These are phyloP conservation scores for Paecilomyces sp. DNA, from an alignment of 2,329 filamentous ascomycete species.

Conservation along the genomic window DNA sequence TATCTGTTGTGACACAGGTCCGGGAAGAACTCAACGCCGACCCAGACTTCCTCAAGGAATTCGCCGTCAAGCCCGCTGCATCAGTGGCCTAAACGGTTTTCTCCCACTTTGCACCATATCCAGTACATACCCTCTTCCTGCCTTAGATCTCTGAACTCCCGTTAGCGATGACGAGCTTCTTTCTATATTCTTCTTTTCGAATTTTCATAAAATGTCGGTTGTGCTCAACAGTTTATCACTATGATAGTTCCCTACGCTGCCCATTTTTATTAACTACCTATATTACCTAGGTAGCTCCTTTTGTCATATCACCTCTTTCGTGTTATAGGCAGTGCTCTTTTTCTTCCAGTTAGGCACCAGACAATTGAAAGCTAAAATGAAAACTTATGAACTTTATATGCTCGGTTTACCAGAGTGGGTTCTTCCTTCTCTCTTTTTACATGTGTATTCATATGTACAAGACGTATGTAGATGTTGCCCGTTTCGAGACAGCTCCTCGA, in stretches of 20 bases:
- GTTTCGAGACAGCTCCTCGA: neutral
- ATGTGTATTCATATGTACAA: neutral
- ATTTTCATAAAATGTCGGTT: neutral
- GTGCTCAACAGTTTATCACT: neutral
- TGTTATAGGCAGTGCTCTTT: neutral
- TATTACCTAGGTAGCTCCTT: too few relatives aligned
- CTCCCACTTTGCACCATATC: neutral
- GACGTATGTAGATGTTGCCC: neutral
- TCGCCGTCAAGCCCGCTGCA: conserved; percentile 43
- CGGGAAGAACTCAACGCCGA: conserved; percentile 88
- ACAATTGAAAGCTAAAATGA: neutral
- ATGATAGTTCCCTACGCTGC: neutral
- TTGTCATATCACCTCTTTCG: neutral
- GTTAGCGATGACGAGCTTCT: neutral
- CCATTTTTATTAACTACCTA: neutral
- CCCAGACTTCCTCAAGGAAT: conserved; percentile 72
- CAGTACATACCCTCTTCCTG: neutral
- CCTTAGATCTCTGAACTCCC: neutral
- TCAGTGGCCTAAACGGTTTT: neutral
- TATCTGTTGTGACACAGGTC: conserved; percentile 50
- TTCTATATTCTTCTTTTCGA: neutral
- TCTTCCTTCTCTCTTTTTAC: neutral
- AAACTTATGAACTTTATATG: neutral
- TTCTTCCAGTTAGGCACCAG: neutral
- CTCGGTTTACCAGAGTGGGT: neutral